A percentile compares a stretch with the other conserved stretches of the same genome.
Evolutionary conservation across 306 rosid species (phyloP).

Genomic region (Glycine soja): DNA sequence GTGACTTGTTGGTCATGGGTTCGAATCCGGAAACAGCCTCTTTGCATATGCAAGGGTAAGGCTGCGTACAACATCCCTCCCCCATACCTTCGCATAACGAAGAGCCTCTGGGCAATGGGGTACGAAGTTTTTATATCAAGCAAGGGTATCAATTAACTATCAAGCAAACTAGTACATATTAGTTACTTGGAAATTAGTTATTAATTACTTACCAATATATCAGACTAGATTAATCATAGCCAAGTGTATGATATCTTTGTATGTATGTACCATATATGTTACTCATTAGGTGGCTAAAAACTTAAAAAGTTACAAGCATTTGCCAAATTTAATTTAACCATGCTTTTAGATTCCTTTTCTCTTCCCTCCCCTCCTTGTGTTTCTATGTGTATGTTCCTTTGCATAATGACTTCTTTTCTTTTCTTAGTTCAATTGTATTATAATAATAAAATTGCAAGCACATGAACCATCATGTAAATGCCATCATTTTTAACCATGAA

Average conservation of each 20-base stretch:
- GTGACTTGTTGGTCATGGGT: too few species aligned
- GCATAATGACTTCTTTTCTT: neutral
- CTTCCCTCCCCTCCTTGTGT: neutral
- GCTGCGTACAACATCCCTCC: too few species aligned
- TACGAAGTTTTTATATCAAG: too few species aligned
- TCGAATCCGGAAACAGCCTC: too few species aligned
- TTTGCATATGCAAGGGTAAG: too few species aligned
- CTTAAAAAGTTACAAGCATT: conserved; percentile 20
- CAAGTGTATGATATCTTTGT: neutral
- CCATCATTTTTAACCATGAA: conserved; percentile 10
- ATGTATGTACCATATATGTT: neutral
- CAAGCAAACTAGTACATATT: neutral
- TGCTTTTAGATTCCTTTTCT: conserved; percentile 4
- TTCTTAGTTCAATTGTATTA: conserved; percentile 8
- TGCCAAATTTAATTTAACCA: neutral
- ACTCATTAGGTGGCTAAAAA: conserved; percentile 67
- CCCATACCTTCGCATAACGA: too few species aligned
- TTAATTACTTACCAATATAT: too few species aligned
- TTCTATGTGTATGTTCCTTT: neutral
- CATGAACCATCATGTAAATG: neutral
- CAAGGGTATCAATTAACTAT: neutral
- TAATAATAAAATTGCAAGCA: neutral
- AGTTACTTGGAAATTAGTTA: too few species aligned
- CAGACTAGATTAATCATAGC: neutral
- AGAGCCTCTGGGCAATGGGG: too few species aligned